Percentiles rank a stretch among this genome's conserved stretches.
Evolutionary conservation across 2,329 filamentous ascomycete species (phyloP).

Genomic region (Pezicula radicicola): DNA sequence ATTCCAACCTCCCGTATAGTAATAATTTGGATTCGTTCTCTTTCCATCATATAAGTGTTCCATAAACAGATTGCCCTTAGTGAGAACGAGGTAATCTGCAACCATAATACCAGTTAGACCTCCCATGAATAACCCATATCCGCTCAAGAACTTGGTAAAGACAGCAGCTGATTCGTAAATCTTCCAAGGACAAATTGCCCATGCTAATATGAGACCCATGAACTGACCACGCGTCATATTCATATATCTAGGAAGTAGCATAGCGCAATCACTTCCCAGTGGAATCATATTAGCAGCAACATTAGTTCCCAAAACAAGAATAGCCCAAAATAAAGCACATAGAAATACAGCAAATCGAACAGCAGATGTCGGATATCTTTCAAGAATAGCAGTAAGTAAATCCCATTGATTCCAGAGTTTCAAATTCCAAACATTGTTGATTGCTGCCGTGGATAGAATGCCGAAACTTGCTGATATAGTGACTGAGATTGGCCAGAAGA

Average conservation of each 20-base stretch:
- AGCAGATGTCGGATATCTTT: background rate
- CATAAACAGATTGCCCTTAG: slow-evolving; percentile 25
- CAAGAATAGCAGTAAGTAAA: slow-evolving; percentile 4
- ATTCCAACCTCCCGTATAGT: slow-evolving; percentile 26
- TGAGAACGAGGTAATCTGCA: slow-evolving; percentile 28
- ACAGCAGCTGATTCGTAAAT: slow-evolving; percentile 6
- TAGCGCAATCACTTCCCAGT: slow-evolving; percentile 1
- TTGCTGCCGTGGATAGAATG: slow-evolving; percentile 37
- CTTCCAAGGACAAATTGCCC: slow-evolving; percentile 13
- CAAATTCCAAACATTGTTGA: slow-evolving; percentile 35
- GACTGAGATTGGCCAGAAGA: slow-evolving; percentile 34
- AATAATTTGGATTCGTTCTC: slow-evolving; percentile 23
- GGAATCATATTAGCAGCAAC: slow-evolving; percentile 6
- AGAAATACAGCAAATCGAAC: slow-evolving; percentile 5
- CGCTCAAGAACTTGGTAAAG: slow-evolving; percentile 13
- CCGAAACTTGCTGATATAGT: slow-evolving; percentile 36
- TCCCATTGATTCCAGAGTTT: slow-evolving; percentile 9
- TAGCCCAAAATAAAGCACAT: background rate
- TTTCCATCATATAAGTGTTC: slow-evolving; percentile 22
- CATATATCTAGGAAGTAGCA: slow-evolving; percentile 5
- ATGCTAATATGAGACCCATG: slow-evolving; percentile 14
- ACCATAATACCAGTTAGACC: slow-evolving; percentile 8
- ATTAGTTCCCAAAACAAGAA: slow-evolving; percentile 1
- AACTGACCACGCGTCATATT: slow-evolving; percentile 10
- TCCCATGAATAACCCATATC: slow-evolving; percentile 19